Evolutionary conservation across 768 basidiomycete genomes (phyloP).

Genomic region (Cyathus striatus): DNA sequence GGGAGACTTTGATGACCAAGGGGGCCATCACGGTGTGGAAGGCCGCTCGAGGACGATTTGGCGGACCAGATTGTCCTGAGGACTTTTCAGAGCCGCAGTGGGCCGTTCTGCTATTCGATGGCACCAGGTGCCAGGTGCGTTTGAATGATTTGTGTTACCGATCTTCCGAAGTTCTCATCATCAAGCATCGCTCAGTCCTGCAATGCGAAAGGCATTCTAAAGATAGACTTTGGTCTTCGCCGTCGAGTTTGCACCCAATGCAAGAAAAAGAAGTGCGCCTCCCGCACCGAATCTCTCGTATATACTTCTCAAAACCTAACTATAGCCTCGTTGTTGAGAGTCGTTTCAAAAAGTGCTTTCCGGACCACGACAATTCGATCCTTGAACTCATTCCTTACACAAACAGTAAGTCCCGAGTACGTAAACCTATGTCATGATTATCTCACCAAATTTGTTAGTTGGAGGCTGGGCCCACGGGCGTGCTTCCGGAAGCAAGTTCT

Average conservation of each 20-base stretch:
- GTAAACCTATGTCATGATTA: background rate
- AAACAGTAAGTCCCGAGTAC: constrained; percentile 13
- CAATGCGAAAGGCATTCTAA: constrained; percentile 9
- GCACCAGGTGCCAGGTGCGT: constrained; percentile 16
- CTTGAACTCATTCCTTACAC: constrained; percentile 24
- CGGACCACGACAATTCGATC: constrained; percentile 16
- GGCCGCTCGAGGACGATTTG: constrained; percentile 7
- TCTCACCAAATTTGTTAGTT: constrained; percentile 12
- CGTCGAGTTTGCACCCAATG: constrained; percentile 19
- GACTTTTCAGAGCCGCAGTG: constrained; percentile 20
- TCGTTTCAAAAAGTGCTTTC: constrained; percentile 18
- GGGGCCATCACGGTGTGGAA: constrained; percentile 19
- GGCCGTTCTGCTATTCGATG: constrained; percentile 19
- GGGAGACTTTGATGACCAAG: constrained; percentile 11
- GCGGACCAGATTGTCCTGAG: constrained; percentile 13
- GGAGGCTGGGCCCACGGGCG: constrained; percentile 21
- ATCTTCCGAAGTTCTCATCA: background rate
- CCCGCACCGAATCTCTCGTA: too few relatives aligned
- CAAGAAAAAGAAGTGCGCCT: constrained; percentile 19
- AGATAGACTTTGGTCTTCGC: constrained; percentile 18
- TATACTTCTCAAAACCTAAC: too few relatives aligned
- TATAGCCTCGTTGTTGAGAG: constrained; percentile 19
- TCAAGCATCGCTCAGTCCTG: constrained; percentile 9
- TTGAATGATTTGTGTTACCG: background rate
- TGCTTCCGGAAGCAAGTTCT: constrained; percentile 20